Percentiles rank a stretch among this genome's conserved stretches.
Conservation (phyloP, 1,284 basidiomycete species). For the Ganoderma meredithae region DNA sequence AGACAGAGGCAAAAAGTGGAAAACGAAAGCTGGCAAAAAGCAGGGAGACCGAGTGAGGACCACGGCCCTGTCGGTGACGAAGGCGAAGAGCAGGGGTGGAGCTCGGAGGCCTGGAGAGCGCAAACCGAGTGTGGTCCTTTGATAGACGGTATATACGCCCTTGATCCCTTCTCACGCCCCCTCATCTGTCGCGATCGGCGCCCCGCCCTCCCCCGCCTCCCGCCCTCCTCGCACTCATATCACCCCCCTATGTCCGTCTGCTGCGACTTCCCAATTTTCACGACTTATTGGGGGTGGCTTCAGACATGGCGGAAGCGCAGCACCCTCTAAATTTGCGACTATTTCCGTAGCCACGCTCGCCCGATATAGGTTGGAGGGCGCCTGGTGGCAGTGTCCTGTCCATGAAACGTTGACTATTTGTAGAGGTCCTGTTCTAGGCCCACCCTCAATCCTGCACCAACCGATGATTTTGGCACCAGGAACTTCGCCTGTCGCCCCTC, state of each 20-base stretch:
- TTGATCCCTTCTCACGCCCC: slow-evolving; percentile 32
- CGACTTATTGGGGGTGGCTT: neutral
- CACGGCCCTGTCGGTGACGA: neutral
- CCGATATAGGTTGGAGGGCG: slow-evolving; percentile 20
- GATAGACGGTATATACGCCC: slow-evolving; percentile 23
- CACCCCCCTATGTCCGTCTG: slow-evolving; percentile 7
- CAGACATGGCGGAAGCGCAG: neutral
- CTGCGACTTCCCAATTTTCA: neutral
- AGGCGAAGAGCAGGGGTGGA: slow-evolving; percentile 19
- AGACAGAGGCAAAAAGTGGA: slow-evolving; percentile 12
- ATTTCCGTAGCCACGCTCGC: neutral
- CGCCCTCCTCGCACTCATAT: slow-evolving; percentile 13
- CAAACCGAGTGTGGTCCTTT: slow-evolving; percentile 20
- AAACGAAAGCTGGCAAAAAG: slow-evolving; percentile 9
- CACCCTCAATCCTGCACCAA: neutral
- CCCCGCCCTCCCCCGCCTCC: slow-evolving; percentile 17
- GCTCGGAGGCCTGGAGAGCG: slow-evolving; percentile 25
- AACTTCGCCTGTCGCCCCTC: neutral
- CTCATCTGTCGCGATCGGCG: slow-evolving; percentile 19
- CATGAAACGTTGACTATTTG: neutral
- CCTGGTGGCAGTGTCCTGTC: slow-evolving; percentile 25
- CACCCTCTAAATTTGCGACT: neutral
- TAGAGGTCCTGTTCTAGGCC: neutral
- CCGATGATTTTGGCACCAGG: slow-evolving; percentile 5
- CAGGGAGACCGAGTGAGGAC: neutral